Evolutionary conservation across 2,329 filamentous ascomycete genomes (phyloP), one percentile per base, ranked within the genome.

Genomic region (Dactylonectria estremocensis): DNA sequence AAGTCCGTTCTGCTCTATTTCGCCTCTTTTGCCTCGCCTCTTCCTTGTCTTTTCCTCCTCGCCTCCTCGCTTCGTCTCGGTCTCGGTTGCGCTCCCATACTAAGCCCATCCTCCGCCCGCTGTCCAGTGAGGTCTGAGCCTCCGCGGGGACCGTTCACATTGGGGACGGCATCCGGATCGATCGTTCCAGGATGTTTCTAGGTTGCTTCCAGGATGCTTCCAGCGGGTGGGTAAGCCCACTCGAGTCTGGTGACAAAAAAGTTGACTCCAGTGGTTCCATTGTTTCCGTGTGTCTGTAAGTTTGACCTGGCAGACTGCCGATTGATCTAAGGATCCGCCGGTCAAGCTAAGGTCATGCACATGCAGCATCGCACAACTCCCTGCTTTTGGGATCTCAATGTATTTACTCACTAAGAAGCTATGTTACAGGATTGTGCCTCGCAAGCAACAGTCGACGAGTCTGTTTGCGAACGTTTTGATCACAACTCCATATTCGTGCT

Each of bases 211-310:
- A 56, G 8, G 43, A 28, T 22, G 16, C 54, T 63, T 56, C 60
- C 10, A 50, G 35, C 45, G 40, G 45, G 60, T 63, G 60, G 60
- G 52, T 63, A 63, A 63, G 60, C 52, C 53, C 52, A 57, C 60
- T 45, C 5, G n/a, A 48, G 60, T 53, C 60, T 45, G 52, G 53
- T 56, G 53, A 63, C 53, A 11, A 56, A 52, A 16, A 28, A 31
- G 28, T 22, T 37, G 24, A 14, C 35, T 49, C 43, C 43, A 43
- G 9, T 22, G 31, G 40, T 28, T 63, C 60, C 43, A 50, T 31
- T 57, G 45, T 20, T 57, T 43, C 57, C 45, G 54, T 22, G 20
- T 4, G 3, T 18, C 28, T 22, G 33, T 49, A 35, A 24, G 16
- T n/a, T 33, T 52, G 43, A 59, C 11, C 53, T 52, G 49, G 49